These are phyloP conservation scores for Eucalyptus cladocalyx DNA, from an alignment of 345 rosid genomes.

Conservation along the genomic window DNA sequence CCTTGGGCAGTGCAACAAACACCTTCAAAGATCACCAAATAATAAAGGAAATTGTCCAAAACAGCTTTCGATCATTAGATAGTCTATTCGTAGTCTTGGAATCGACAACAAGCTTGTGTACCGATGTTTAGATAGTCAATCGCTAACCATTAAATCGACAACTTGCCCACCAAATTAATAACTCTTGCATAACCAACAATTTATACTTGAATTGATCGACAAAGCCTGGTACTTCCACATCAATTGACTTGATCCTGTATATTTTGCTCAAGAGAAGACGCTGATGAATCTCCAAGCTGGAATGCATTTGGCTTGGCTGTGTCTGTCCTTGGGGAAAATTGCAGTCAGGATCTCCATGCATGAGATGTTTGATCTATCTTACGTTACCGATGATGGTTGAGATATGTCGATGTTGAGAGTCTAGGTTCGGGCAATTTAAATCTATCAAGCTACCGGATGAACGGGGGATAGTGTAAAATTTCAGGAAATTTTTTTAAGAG, in stretches of 20 bases:
- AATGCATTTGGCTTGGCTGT: neutral
- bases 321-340: neutral
- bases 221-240: neutral
- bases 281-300: neutral
- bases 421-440: neutral
- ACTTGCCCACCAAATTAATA: no score
- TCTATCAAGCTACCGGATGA: neutral
- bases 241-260: neutral
- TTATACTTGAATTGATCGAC: neutral
- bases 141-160: no score
- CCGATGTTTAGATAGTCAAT: no score
- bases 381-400: neutral
- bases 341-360: neutral
- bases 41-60: neutral
- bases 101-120: no score
- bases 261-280: neutral
- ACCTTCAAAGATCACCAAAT: neutral
- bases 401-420: neutral
- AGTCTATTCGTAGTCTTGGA: no score
- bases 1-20: neutral
- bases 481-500: neutral
- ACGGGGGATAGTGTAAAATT: neutral
- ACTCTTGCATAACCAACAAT: neutral
- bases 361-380: neutral
- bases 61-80: no score